Base-by-base conservation (phyloP, 2,329 filamentous ascomycete genomes). In the Leptoxyphium fumago region DNA sequence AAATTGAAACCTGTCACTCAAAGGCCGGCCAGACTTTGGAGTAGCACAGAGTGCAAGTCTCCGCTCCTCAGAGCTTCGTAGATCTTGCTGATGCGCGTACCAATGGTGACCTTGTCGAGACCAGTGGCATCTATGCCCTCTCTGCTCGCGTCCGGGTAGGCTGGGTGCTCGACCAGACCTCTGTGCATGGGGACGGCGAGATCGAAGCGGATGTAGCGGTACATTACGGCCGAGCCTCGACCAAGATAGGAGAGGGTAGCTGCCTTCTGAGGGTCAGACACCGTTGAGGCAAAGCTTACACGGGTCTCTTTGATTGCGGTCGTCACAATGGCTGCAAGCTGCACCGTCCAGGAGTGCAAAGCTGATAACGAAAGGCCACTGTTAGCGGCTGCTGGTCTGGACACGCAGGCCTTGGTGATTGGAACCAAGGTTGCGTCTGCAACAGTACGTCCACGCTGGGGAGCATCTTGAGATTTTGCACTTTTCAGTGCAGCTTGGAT, bases 401-500 rank as follows among this genome's bases (percentile, higher is more conserved):
- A 26, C 21, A 26, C 21, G 7, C 3, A 26, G 21, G 21, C 21
- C 7, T 26, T 26, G 21, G 21, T 26, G 21, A 26, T 3, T 26
- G 21, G 21, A 7, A 26, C 21, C 21, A 26, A 26, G 7, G 21
- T 26, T 26, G 21, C 21, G 21, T 26, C 46, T 52, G 64, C 28
- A 60, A 58, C 4, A 65, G 65, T 5, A 60, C 66, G 2, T 65
- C 68, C 39, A 58, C 63, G 41, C 53, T 56, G 17, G 60, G 58
- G 40, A 47, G 44, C 58, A 58, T 15, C 56, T 55, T 18, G 56
- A 61, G 51, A 48, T 61, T 46, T 13, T 14, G 45, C 14, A 39
- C 29, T 14, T 29, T 14, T 29, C 58, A 58, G 9, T 55, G 52
- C 38, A 52, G 54, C 10, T 57, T 53, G 1, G 48, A 15, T 29